Percentiles rank a stretch among this genome's conserved stretches.
phyloP scores from a whole-genome alignment of 176 grass and related monocot species.

The Aegilops tauschii region DNA sequence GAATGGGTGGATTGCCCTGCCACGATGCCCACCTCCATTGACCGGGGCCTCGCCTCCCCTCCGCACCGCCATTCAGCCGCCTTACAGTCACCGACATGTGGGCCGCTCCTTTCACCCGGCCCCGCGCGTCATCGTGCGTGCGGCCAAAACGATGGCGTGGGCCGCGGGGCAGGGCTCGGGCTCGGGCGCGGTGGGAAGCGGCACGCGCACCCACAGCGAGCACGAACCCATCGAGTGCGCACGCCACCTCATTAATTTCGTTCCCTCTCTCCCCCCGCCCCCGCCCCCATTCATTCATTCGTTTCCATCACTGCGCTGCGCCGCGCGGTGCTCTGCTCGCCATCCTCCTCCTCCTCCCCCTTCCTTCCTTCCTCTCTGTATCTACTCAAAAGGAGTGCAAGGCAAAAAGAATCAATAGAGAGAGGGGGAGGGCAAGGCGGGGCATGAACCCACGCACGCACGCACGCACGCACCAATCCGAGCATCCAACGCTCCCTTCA shows the following conservation, averaged over 20 bases:
- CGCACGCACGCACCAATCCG: constrained; percentile 19
- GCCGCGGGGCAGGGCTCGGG: background rate
- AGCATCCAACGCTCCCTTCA: constrained; percentile 40
- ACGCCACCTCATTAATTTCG: constrained; percentile 46
- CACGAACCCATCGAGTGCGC: constrained; percentile 46
- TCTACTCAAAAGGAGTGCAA: constrained; percentile 45
- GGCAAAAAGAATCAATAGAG: constrained; percentile 10
- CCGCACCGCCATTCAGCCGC: background rate
- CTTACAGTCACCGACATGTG: background rate
- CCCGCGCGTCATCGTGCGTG: background rate
- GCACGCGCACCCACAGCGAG: constrained; percentile 33
- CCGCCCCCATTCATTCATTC: background rate
- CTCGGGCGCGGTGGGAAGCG: constrained; percentile 30
- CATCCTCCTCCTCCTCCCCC: background rate
- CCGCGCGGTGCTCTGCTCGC: background rate
- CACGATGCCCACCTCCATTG: constrained; percentile 44
- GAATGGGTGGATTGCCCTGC: constrained; percentile 38
- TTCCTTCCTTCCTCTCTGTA: background rate
- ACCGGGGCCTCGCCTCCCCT: background rate
- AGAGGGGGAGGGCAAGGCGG: background rate
- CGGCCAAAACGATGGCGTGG: background rate
- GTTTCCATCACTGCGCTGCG: constrained; percentile 20
- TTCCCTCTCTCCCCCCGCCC: background rate
- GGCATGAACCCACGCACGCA: too few species aligned
- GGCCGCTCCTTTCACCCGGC: accelerated